phyloP scores from a whole-genome alignment of 169 alveolate species.

The Plasmodium sp. region DNA sequence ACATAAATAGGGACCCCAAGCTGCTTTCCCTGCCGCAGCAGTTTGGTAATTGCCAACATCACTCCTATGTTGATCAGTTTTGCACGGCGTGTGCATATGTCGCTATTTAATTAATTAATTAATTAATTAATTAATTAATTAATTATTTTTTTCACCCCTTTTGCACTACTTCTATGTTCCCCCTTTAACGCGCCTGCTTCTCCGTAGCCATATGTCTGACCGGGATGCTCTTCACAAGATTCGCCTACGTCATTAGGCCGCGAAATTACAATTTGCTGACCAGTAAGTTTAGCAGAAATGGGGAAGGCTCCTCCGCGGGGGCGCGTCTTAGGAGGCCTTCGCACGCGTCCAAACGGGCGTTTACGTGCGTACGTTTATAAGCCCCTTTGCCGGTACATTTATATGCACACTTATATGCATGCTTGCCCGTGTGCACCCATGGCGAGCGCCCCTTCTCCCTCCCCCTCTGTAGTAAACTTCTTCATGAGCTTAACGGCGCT shows the following conservation, averaged over 20 bases:
- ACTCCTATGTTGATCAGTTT: neutral
- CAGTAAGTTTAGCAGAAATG: slow-evolving; percentile 20
- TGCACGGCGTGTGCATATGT: neutral
- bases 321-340: neutral
- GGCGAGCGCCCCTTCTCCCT: neutral
- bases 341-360: neutral
- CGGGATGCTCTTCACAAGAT: slow-evolving; percentile 52
- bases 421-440: neutral
- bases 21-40: slow-evolving; percentile 92
- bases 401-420: neutral
- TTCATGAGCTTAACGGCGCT: slow-evolving; percentile 70
- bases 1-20: slow-evolving; percentile 89
- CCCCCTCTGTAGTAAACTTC: slow-evolving; percentile 37
- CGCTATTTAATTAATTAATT: neutral
- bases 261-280: slow-evolving; percentile 42
- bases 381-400: neutral
- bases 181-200: neutral
- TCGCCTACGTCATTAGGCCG: slow-evolving; percentile 57
- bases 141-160: neutral
- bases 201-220: slow-evolving; percentile 44
- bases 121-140: neutral
- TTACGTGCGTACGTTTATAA: neutral
- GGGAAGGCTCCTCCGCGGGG: neutral
- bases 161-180: neutral
- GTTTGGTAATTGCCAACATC: slow-evolving; percentile 77